Evolutionary conservation across 345 rosid species (phyloP).

Genomic region (Hibiscus syriacus): DNA sequence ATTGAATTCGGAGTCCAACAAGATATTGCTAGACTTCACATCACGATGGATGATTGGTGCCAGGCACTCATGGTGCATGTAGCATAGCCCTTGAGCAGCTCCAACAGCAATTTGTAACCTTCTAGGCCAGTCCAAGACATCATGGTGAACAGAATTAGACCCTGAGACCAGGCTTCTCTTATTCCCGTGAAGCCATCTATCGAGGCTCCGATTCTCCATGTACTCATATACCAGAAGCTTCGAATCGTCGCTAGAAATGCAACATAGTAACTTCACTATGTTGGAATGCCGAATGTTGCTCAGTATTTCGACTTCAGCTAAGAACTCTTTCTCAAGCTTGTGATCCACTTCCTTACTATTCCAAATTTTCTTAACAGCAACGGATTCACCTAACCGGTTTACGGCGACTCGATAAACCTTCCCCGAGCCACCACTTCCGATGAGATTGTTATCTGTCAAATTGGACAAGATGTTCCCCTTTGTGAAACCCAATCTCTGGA

Average conservation of each 20-base stretch:
- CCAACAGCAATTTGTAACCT: conserved; percentile 76
- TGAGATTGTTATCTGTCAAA: conserved; percentile 58
- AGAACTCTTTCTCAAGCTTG: conserved; percentile 61
- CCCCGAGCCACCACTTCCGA: conserved; percentile 93
- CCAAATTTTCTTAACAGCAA: conserved; percentile 91
- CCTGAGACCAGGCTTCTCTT: conserved; percentile 22
- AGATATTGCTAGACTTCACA: conserved; percentile 79
- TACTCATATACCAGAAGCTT: conserved; percentile 92
- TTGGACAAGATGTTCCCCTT: conserved; percentile 50
- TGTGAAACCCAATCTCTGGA: conserved; percentile 60
- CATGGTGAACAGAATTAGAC: conserved; percentile 13
- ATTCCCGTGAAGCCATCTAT: conserved; percentile 74
- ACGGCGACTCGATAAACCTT: conserved; percentile 57
- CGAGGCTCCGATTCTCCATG: conserved; percentile 78
- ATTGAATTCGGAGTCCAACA: conserved; percentile 66
- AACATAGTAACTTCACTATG: conserved; percentile 77
- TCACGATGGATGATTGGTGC: conserved; percentile 82
- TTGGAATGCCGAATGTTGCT: conserved; percentile 74
- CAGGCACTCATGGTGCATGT: conserved; percentile 80
- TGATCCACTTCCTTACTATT: conserved; percentile 36
- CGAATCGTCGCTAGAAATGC: conserved; percentile 72
- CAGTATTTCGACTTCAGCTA: conserved; percentile 69
- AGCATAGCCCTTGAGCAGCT: conserved; percentile 78
- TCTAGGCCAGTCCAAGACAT: conserved; percentile 47
- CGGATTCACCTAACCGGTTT: conserved; percentile 32